These are phyloP conservation scores for Cladosporium halotolerans DNA, from an alignment of 2,329 filamentous ascomycete species.

Conservation along the genomic window DNA sequence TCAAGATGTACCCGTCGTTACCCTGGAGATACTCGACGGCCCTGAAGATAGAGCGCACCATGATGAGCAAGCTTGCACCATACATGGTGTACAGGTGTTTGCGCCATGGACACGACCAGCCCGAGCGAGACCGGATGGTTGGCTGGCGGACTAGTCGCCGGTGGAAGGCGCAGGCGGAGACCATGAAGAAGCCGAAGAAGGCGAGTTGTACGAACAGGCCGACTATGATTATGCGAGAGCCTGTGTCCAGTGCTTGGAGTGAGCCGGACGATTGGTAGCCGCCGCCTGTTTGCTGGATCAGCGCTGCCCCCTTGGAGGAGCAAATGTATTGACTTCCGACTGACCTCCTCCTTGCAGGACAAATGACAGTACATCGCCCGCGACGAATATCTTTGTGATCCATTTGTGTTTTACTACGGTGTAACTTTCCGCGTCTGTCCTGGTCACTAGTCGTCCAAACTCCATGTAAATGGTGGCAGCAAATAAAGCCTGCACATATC, in stretches of 20 bases:
- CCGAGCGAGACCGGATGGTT: not conserved
- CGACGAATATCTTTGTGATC: slow-evolving; percentile 51
- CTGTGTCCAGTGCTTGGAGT: slow-evolving; percentile 25
- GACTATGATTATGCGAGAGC: slow-evolving; percentile 49
- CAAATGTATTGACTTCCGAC: slow-evolving; percentile 6
- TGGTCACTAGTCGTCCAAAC: slow-evolving; percentile 40
- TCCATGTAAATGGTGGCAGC: slow-evolving; percentile 49
- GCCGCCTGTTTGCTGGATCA: not conserved
- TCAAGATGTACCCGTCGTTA: slow-evolving; percentile 35
- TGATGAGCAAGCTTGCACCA: slow-evolving; percentile 36
- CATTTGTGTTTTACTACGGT: slow-evolving; percentile 39
- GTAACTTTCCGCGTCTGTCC: slow-evolving; percentile 37
- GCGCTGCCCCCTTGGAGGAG: too few relatives aligned
- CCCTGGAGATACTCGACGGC: slow-evolving; percentile 45
- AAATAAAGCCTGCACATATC: slow-evolving; percentile 38
- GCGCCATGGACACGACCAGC: slow-evolving; percentile 30
- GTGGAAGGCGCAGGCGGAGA: slow-evolving; percentile 47
- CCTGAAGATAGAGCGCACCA: slow-evolving; percentile 42
- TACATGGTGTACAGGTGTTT: slow-evolving; percentile 33
- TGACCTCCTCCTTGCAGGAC: slow-evolving; percentile 47
- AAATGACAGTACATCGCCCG: slow-evolving; percentile 49
- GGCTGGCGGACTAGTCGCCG: slow-evolving; percentile 19
- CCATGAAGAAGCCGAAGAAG: slow-evolving; percentile 51
- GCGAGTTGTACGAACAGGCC: slow-evolving; percentile 53
- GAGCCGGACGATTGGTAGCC: not conserved